Conservation (phyloP, 176 grass and related monocot species). For the Juncus inflexus region DNA sequence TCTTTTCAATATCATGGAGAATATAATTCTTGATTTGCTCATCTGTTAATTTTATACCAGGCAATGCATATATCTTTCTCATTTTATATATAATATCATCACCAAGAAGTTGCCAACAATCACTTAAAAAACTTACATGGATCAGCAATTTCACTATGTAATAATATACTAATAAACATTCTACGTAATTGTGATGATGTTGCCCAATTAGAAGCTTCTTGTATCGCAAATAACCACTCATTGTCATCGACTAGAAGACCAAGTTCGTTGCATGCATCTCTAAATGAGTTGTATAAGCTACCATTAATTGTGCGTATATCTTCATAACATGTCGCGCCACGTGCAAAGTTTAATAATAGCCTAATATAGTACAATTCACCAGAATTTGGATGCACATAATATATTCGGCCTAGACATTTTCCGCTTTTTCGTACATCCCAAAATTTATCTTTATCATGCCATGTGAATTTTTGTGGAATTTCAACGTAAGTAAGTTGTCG, state of each 20-base stretch:
- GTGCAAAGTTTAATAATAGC: constrained; percentile 29
- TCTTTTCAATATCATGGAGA: constrained; percentile 9
- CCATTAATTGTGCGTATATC: constrained; percentile 26
- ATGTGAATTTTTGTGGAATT: constrained; percentile 31
- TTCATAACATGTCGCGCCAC: constrained; percentile 23
- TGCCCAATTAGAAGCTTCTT: constrained; percentile 12
- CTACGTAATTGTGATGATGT: neutral
- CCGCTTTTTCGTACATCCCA: neutral
- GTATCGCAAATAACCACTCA: neutral
- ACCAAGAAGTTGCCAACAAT: constrained; percentile 3
- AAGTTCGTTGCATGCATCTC: constrained; percentile 24
- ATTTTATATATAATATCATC: constrained; percentile 15
- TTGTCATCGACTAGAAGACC: constrained; percentile 30
- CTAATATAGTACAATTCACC: constrained; percentile 29
- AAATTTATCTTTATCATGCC: neutral
- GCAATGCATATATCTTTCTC: neutral
- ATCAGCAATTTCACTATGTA: constrained; percentile 9
- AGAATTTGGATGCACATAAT: constrained; percentile 13
- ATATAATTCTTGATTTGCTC: neutral
- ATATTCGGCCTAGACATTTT: constrained; percentile 28
- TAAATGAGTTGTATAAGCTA: constrained; percentile 6
- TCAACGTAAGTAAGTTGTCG: constrained; percentile 32
- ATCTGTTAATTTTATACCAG: neutral
- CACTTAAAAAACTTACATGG: neutral
- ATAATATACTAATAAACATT: constrained; percentile 15